These are phyloP conservation scores for Colletotrichum graminicola DNA, from an alignment of 2,329 filamentous ascomycete species.

Conservation along the genomic window DNA sequence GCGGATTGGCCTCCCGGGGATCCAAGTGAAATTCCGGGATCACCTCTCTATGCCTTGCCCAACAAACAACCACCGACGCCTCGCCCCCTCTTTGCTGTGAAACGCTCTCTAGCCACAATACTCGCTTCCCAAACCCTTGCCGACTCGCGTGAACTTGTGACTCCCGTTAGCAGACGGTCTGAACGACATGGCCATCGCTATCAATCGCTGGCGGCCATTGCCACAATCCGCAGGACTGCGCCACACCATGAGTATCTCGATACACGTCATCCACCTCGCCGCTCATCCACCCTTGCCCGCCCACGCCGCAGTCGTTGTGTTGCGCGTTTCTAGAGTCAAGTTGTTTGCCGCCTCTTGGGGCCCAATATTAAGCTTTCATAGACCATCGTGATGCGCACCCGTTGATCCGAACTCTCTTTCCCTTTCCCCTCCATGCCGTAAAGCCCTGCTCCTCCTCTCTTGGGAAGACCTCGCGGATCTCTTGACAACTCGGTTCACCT, in stretches of 20 bases:
- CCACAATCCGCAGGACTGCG: conserved; percentile 36
- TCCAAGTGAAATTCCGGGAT: conserved; percentile 25
- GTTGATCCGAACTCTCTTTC: not conserved
- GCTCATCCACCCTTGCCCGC: conserved; percentile 12
- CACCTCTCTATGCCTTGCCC: conserved; percentile 24
- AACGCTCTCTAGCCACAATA: conserved; percentile 34
- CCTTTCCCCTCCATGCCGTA: not conserved
- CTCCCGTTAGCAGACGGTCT: not conserved
- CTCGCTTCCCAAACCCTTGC: conserved; percentile 18
- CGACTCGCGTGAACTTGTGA: conserved; percentile 11
- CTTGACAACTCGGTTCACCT: not conserved
- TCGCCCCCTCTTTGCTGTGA: conserved; percentile 31
- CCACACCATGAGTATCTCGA: conserved; percentile 22
- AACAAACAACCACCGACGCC: conserved; percentile 20
- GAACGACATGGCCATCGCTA: not conserved
- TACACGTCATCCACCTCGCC: conserved; percentile 35
- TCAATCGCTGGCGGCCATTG: conserved; percentile 11
- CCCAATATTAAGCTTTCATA: conserved; percentile 35
- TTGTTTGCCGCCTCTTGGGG: conserved; percentile 22
- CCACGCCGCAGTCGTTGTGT: conserved; percentile 19
- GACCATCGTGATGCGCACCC: conserved; percentile 2
- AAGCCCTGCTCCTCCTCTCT: conserved; percentile 1
- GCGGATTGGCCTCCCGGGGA: not conserved
- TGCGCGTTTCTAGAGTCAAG: conserved; percentile 32
- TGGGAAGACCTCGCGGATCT: not conserved